phyloP scores from a whole-genome alignment of 208 protist species.

The Acanthamoeba lenticulata region DNA sequence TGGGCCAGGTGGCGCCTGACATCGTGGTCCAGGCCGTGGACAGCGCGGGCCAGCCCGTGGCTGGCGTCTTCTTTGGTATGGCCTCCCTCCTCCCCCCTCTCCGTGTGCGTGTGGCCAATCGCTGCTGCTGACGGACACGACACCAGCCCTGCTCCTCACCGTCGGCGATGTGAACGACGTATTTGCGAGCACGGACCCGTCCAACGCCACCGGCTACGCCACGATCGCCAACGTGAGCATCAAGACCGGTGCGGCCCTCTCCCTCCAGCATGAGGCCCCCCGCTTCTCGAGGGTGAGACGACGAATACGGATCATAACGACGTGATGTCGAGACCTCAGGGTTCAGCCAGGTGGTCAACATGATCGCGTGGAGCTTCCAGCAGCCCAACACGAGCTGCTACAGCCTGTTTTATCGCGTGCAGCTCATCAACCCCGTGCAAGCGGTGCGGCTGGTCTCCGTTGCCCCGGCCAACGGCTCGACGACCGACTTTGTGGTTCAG shows the following conservation, averaged over 20 bases:
- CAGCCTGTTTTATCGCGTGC: not conserved
- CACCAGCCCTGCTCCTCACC: too few species aligned
- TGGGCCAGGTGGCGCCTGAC: not conserved
- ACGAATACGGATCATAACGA: not conserved
- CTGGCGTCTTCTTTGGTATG: not conserved
- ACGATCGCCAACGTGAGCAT: not conserved
- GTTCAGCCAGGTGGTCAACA: not conserved
- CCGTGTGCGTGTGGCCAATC: not conserved
- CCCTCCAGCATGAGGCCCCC: too few species aligned
- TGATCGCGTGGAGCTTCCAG: not conserved
- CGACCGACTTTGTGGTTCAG: not conserved
- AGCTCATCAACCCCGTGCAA: constrained; percentile 3
- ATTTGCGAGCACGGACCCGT: too few species aligned
- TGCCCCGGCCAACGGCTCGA: not conserved
- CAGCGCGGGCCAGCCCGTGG: not conserved
- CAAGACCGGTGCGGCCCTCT: not conserved
- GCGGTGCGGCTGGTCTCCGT: not conserved
- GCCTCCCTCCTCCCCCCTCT: not conserved
- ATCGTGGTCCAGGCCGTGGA: not conserved
- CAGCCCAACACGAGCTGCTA: not conserved
- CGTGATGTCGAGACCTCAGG: not conserved
- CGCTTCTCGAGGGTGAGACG: not conserved
- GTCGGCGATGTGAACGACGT: not conserved
- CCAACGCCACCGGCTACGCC: not conserved
- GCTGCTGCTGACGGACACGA: too few species aligned